A percentile compares a stretch with the other conserved stretches of the same genome.
These are phyloP conservation scores for Capronia americana DNA, from an alignment of 2,329 filamentous ascomycete genomes.

Conservation along the genomic window DNA sequence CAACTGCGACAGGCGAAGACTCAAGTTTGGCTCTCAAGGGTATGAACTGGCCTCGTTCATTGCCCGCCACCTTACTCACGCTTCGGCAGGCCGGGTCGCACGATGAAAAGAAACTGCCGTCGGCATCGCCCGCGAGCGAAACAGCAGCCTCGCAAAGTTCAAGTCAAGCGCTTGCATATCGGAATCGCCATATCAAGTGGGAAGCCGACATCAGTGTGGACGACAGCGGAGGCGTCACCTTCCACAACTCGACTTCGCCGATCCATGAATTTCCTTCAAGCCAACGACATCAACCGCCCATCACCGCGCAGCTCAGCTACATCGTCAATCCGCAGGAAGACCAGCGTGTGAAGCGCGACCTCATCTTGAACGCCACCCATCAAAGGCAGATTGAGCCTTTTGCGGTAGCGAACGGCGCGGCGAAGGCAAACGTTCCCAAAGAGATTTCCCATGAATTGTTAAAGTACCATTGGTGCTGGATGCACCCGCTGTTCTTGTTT, in stretches of 20 bases:
- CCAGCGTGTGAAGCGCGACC: slow-evolving; percentile 33
- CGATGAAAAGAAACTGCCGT: slow-evolving; percentile 36
- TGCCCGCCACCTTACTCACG: slow-evolving; percentile 4
- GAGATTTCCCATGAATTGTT: slow-evolving; percentile 40
- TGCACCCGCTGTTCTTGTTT: slow-evolving; percentile 42
- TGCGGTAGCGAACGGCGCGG: slow-evolving; percentile 38
- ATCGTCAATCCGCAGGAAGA: slow-evolving; percentile 27
- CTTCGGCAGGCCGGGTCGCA: slow-evolving; percentile 23
- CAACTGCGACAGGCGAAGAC: slow-evolving; percentile 38
- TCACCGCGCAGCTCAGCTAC: slow-evolving; percentile 12
- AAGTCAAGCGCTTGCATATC: slow-evolving; percentile 21
- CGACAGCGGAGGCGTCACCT: slow-evolving; percentile 37
- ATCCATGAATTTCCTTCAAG: slow-evolving; percentile 36
- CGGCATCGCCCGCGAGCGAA: slow-evolving; percentile 36
- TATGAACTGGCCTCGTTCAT: slow-evolving; percentile 1
- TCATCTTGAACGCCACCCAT: slow-evolving; percentile 36
- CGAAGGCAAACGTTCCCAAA: slow-evolving; percentile 39
- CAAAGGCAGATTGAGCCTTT: slow-evolving; percentile 37
- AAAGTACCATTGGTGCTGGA: slow-evolving; percentile 43
- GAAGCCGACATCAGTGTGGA: slow-evolving; percentile 39
- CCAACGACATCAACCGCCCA: slow-evolving; percentile 25
- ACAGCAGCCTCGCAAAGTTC: slow-evolving; percentile 33
- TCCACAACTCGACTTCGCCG: slow-evolving; percentile 39
- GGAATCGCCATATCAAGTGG: slow-evolving; percentile 34
- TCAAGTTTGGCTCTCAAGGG: slow-evolving; percentile 35